These are phyloP conservation scores for Paramecium primaurelia DNA, from an alignment of 73 alveolate species.

Conservation along the genomic window DNA sequence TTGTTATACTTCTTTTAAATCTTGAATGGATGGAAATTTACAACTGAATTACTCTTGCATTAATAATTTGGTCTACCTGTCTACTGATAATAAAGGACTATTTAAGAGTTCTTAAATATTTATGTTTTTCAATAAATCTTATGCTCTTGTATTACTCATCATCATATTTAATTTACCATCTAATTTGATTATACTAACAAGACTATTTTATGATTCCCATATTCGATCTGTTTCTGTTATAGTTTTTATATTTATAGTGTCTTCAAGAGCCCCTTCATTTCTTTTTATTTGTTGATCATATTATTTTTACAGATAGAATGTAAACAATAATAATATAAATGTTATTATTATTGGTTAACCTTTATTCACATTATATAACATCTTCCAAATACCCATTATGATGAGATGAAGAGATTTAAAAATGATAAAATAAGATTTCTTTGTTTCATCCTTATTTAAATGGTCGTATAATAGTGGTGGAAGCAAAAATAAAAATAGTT, in stretches of 20 bases:
- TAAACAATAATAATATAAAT: not conserved
- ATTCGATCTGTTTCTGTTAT: not conserved
- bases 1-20: not conserved
- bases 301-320: not conserved
- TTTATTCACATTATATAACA: not conserved
- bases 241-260: not conserved
- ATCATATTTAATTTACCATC: not conserved
- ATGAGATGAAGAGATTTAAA: not conserved
- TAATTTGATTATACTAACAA: not conserved
- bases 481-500: not conserved
- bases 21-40: not conserved
- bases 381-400: not conserved
- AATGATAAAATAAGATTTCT: not conserved
- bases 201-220: not conserved
- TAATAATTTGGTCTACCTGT: not conserved
- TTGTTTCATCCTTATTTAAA: not conserved
- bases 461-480: not conserved
- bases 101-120: not conserved
- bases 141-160: not conserved
- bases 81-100: not conserved
- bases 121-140: not conserved
- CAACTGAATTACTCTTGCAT: not conserved
- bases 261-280: not conserved
- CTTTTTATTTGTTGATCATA: not conserved
- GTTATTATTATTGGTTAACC: conserved; percentile 28